Evolutionary conservation across 73 alveolate species (phyloP).

Genomic region (Paramecium tetraurelia): DNA sequence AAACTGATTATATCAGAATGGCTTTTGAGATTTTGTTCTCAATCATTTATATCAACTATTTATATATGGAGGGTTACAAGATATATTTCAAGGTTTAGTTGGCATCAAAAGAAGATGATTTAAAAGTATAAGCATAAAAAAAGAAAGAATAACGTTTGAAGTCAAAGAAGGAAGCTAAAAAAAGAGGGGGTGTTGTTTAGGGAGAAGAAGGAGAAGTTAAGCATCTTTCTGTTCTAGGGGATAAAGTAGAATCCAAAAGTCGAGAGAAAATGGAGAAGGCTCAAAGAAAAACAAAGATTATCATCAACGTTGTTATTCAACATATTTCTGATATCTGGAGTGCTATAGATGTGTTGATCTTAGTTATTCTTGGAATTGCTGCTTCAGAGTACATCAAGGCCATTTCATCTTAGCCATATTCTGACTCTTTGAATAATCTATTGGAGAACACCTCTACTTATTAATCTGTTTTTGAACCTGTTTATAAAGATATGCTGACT

Average conservation of each 20-base stretch:
- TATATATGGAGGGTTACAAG: conserved; percentile 20
- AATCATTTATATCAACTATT: not conserved
- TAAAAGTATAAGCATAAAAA: not conserved
- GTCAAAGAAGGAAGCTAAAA: not conserved
- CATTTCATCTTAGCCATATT: not conserved
- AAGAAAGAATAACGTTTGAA: not conserved
- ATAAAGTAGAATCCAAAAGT: not conserved
- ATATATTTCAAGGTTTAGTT: not conserved
- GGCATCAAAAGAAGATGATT: not conserved
- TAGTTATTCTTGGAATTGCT: not conserved
- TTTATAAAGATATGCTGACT: not conserved
- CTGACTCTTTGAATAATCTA: not conserved
- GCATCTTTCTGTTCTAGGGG: not conserved
- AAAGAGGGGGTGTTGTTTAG: not conserved
- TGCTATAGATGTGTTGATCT: not conserved
- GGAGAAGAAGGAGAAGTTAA: not conserved
- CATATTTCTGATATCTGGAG: conserved; percentile 27
- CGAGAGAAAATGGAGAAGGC: not conserved
- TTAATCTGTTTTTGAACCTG: not conserved
- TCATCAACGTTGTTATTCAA: not conserved
- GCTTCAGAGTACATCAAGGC: not conserved
- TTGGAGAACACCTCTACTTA: not conserved
- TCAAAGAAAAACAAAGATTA: not conserved
- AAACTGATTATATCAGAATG: not conserved
- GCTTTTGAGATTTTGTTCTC: not conserved